These are phyloP conservation scores for Colletotrichum tabaci DNA, from an alignment of 2,329 filamentous ascomycete species.

Conservation along the genomic window DNA sequence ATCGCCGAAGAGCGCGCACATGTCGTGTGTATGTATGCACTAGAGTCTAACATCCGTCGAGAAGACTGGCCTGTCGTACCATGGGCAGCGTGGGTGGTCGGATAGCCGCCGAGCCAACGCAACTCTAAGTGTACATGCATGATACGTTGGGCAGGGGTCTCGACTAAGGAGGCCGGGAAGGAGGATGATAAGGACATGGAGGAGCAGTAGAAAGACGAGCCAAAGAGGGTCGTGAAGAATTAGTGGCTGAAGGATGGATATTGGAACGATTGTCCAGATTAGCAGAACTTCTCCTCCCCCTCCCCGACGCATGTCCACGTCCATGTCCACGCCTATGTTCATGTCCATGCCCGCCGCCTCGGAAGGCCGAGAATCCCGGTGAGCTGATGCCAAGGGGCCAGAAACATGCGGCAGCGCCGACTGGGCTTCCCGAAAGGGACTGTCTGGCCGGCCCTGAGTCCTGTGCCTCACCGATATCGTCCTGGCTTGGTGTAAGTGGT, in stretches of 20 bases:
- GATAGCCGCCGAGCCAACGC: conserved; percentile 35
- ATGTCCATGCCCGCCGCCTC: background rate
- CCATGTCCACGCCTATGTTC: too few species aligned
- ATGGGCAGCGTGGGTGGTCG: conserved; percentile 15
- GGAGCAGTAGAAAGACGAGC: too few species aligned
- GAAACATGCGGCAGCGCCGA: conserved; percentile 22
- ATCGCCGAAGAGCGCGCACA: conserved; percentile 30
- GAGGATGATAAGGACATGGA: background rate
- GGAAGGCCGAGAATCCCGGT: conserved; percentile 9
- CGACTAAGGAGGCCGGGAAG: conserved; percentile 10
- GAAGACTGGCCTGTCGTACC: conserved; percentile 21
- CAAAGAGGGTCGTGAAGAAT: too few species aligned
- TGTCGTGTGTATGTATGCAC: background rate
- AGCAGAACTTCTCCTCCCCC: background rate
- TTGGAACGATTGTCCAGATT: background rate
- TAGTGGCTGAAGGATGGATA: background rate
- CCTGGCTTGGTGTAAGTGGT: conserved; percentile 1
- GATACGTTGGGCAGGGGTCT: conserved; percentile 14
- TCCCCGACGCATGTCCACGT: background rate
- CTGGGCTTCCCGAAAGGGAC: conserved; percentile 34
- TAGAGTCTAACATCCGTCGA: too few species aligned
- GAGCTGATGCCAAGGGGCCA: conserved; percentile 35
- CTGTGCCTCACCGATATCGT: conserved; percentile 33
- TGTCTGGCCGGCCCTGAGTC: conserved; percentile 16
- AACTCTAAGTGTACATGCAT: conserved; percentile 32